Percentiles rank a stretch among this genome's conserved stretches.
Evolutionary conservation across 805 yeast genomes (phyloP).

Genomic region (Sugiyamaella smithiae): DNA sequence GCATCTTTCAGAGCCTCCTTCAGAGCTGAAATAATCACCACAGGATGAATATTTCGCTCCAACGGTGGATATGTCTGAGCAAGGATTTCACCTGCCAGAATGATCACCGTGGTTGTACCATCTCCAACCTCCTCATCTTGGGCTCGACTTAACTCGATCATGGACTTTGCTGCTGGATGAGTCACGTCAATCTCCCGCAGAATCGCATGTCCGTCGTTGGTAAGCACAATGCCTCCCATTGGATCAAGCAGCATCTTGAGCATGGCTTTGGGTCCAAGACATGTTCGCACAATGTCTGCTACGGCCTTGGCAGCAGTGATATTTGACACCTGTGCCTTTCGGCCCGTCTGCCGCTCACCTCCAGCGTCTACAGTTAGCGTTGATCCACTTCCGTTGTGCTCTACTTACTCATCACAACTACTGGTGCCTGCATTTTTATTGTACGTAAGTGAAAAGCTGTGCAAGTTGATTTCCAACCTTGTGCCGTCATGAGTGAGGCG

Average conservation of each 20-base stretch:
- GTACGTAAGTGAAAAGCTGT: constrained; percentile 2
- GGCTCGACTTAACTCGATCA: constrained; percentile 95
- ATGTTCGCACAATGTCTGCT: constrained; percentile 94
- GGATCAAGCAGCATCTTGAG: constrained; percentile 97
- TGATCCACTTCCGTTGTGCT: neutral
- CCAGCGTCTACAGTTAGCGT: constrained; percentile 51
- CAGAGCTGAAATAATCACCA: constrained; percentile 89
- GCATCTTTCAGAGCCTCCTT: constrained; percentile 91
- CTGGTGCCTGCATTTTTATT: constrained; percentile 21
- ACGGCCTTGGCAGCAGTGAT: constrained; percentile 99
- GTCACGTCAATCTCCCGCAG: constrained; percentile 81
- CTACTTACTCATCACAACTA: constrained; percentile 17
- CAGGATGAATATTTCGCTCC: constrained; percentile 96
- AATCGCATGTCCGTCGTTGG: constrained; percentile 98
- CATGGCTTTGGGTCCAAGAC: constrained; percentile 99
- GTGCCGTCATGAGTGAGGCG: too few relatives aligned
- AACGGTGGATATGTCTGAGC: constrained; percentile 91
- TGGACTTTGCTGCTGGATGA: constrained; percentile 98
- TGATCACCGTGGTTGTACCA: constrained; percentile 96
- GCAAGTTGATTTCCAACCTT: too few relatives aligned
- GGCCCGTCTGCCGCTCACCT: constrained; percentile 91
- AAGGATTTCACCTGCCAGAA: constrained; percentile 92
- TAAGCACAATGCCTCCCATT: constrained; percentile 86
- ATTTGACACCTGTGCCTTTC: constrained; percentile 94
- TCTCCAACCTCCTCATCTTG: constrained; percentile 99